A percentile compares a stretch with the other conserved stretches of the same genome.
Conservation (phyloP, 2,329 filamentous ascomycete species). For the Tolypocladium nubicola region DNA sequence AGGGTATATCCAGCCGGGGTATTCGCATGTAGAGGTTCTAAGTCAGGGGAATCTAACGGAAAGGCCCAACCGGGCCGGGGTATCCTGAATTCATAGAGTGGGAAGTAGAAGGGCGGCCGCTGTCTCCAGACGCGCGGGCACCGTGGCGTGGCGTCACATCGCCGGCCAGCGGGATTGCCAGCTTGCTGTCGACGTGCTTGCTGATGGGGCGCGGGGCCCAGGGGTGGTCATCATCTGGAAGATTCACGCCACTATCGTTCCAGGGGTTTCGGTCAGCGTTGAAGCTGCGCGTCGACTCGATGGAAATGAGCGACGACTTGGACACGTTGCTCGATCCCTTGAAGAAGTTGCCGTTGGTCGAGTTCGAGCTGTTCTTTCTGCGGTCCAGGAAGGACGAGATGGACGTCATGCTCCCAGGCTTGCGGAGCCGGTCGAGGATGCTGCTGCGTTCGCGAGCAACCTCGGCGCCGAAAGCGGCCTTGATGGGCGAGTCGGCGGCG, state of each 20-base stretch:
- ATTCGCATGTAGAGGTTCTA: slow-evolving; percentile 41
- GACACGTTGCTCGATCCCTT: slow-evolving; percentile 86
- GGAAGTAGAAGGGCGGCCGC: slow-evolving; percentile 85
- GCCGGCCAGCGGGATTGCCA: slow-evolving; percentile 58
- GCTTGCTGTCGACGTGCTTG: slow-evolving; percentile 54
- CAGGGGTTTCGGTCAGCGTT: slow-evolving; percentile 90
- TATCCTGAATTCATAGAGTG: slow-evolving; percentile 95
- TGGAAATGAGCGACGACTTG: slow-evolving; percentile 89
- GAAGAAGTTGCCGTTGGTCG: slow-evolving; percentile 75
- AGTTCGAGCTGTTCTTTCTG: slow-evolving; percentile 86
- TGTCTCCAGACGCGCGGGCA: slow-evolving; percentile 77
- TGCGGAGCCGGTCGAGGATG: slow-evolving; percentile 87
- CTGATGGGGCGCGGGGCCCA: slow-evolving; percentile 53
- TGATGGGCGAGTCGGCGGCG: slow-evolving; percentile 79
- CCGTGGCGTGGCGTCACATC: slow-evolving; percentile 78
- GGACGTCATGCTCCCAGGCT: slow-evolving; percentile 87
- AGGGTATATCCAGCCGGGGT: slow-evolving; percentile 57
- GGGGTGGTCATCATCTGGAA: slow-evolving; percentile 74
- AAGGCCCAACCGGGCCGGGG: slow-evolving; percentile 84
- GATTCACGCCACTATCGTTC: slow-evolving; percentile 95
- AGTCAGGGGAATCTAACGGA: slow-evolving; percentile 59
- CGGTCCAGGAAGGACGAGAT: slow-evolving; percentile 93
- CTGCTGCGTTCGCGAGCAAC: slow-evolving; percentile 67
- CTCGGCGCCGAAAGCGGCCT: slow-evolving; percentile 72
- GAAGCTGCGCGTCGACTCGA: slow-evolving; percentile 87